Evolutionary conservation across 108 stramenopile genomes (phyloP), one percentile per base, ranked within the genome.

Genomic region (Schizochytrium sp.): DNA sequence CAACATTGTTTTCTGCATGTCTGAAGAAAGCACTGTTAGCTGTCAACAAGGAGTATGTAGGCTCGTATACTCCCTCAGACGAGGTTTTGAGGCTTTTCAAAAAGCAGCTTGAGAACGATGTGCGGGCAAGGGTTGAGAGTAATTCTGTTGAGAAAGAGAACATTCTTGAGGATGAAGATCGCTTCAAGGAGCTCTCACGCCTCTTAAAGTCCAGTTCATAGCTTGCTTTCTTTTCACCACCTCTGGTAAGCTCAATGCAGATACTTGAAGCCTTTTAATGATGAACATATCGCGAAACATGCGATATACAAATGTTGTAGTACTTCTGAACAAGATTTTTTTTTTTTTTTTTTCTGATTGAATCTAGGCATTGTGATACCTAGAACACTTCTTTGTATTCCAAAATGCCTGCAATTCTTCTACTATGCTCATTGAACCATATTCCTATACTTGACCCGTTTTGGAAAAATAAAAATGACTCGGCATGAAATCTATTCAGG

Each of bases 31-130:
- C 76, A 13, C 47, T 83, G 0, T 38, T 83, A n/a, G 76, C 53
- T 15, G 76, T 83, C 0, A 83, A 83, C 76, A 83, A 83, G 76
- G 50, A 55, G 50, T 49, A 83, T 42, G 47, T 55, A 38, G 53
- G 53, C 5, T 10, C 10, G 0, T 83, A 19, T 28, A 47, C 76
- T 10, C 76, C 76, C 5, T 83, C 76, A 5, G 45, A 17, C 10
- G 47, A 10, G 5, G 17, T 83, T 13, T 10, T 55, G 15, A 53
- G 55, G 1, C 53, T 38, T 49, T 83, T 83, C 28, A 46, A 40
- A 46, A 50, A 42, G 0, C 76, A 83, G 53, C 47, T 83, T 5
- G 47, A n/a, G 8, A 55, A 2, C 50, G 76, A 83, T 28, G 40
- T 55, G 5, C 50, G 10, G 5, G 76, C 49, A 2, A 17, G 76